Evolutionary conservation across 768 basidiomycete species (phyloP).

Genomic region (Leucocoprinus sp.): DNA sequence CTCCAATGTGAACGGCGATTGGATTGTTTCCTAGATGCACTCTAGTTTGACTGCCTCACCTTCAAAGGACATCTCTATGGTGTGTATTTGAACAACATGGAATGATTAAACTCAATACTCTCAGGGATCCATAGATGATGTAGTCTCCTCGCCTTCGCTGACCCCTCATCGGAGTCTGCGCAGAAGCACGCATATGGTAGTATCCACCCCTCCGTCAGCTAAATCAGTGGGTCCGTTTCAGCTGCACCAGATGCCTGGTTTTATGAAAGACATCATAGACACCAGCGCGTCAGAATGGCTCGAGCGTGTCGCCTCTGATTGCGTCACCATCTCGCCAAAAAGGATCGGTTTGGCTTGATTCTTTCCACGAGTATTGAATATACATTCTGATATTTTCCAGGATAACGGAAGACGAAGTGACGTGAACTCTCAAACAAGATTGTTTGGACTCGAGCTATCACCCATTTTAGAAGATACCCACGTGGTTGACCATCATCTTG

Average conservation of each 20-base stretch:
- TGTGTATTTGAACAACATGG: not conserved
- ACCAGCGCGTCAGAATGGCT: not conserved
- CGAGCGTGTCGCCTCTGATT: not conserved
- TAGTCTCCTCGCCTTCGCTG: not conserved
- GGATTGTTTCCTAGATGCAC: not conserved
- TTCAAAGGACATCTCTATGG: not conserved
- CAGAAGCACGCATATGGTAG: not conserved
- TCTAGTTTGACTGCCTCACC: not conserved
- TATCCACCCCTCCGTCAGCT: not conserved
- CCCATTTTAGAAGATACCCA: slow-evolving; percentile 29
- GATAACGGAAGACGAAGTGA: slow-evolving; percentile 10
- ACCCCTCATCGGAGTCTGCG: not conserved
- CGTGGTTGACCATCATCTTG: slow-evolving; percentile 14
- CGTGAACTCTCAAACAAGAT: slow-evolving; percentile 13
- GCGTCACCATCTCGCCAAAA: not conserved
- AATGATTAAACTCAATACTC: not conserved
- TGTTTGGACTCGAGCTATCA: slow-evolving; percentile 26
- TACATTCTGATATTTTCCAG: not conserved
- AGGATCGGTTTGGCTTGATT: not conserved
- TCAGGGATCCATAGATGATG: not conserved
- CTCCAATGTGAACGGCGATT: not conserved
- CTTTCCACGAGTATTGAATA: not conserved
- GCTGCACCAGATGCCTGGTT: not conserved
- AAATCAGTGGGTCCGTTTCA: not conserved
- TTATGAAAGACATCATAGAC: not conserved